Evolutionary conservation across 768 basidiomycete species (phyloP).

Genomic region (Collybia mongolica): DNA sequence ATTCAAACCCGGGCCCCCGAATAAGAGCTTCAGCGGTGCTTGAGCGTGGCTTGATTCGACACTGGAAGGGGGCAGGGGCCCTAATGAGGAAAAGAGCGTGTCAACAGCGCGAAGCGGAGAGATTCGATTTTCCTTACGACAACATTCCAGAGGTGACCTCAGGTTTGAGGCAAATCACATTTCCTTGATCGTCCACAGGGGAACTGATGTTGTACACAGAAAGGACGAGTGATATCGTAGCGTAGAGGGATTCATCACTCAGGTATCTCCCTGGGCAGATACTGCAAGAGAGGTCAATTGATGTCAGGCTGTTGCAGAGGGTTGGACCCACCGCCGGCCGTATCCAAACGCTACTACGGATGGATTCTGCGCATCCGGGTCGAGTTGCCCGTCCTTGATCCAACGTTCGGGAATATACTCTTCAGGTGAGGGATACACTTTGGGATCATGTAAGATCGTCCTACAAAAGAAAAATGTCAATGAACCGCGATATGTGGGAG

Average conservation of each 20-base stretch:
- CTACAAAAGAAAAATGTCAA: not conserved
- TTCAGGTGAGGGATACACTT: not conserved
- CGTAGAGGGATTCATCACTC: not conserved
- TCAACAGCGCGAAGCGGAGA: not conserved
- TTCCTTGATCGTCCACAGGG: conserved; percentile 1
- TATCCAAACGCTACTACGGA: conserved; percentile 2
- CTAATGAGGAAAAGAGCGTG: not conserved
- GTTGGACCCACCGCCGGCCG: conserved; percentile 3
- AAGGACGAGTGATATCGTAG: not conserved
- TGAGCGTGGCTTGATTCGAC: conserved; percentile 11
- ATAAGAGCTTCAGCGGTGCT: not conserved
- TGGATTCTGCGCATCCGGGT: conserved; percentile 1
- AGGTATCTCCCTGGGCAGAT: conserved; percentile 1
- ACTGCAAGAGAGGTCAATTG: not conserved
- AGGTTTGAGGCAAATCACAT: not conserved
- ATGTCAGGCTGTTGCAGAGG: not conserved
- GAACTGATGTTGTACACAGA: not conserved
- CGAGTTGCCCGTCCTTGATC: conserved; percentile 6
- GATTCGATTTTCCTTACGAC: not conserved
- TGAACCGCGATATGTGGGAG: not conserved
- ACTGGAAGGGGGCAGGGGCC: conserved; percentile 9
- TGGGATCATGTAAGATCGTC: conserved; percentile 1
- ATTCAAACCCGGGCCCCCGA: not conserved
- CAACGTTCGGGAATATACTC: conserved; percentile 6
- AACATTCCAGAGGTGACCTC: not conserved